Evolutionary conservation across 805 yeast species (phyloP), one percentile per base, ranked within the genome.

Genomic region (Danielozyma ontarioensis): DNA sequence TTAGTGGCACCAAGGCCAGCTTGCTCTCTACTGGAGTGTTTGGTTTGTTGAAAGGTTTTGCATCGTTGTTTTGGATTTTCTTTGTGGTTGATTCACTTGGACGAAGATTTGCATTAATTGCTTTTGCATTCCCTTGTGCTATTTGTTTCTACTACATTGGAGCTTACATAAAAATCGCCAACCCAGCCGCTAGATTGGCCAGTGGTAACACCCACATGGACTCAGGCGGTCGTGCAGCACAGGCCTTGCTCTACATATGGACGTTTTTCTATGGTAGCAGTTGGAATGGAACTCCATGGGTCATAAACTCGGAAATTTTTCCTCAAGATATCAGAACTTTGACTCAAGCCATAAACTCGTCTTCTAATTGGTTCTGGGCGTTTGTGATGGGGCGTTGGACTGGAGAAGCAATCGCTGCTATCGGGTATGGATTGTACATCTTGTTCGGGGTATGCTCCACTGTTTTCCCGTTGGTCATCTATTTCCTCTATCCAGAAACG

Each of bases 11-110:
- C 5, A 57, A 65, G 30, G 65, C 75, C 1, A 64, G 68, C 2
- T 57, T 74, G 28, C 59, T 70, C 13, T 70, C 78, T 3, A 72
- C 78, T 5, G 79, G 79, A 33, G 54, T 73, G 34, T 72, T 72
- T 49, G 80, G 79, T 18, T 54, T 72, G 24, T 54, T 72, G 29
- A 73, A 73, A 41, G 69, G 63, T 12, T 55, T 56, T n/a, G 65
- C 67, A 21, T 63, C 72, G 14, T 50, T 67, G 23, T 42, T 67
- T 14, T 71, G 72, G 70, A 58, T 70, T 11, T 55, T 70, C 34
- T 55, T 64, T 34, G 54, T 72, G 28, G 72, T 72, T 28, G 78
- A 73, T 37, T 52, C 50, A 7, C 56, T 57, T 33, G 78, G 78
- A 7, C 61, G 78, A 36, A 62, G 74, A 19, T 44, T 57, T 5